Evolutionary conservation across 768 basidiomycete species (phyloP).

Genomic region (Glaciozyma martinii): DNA sequence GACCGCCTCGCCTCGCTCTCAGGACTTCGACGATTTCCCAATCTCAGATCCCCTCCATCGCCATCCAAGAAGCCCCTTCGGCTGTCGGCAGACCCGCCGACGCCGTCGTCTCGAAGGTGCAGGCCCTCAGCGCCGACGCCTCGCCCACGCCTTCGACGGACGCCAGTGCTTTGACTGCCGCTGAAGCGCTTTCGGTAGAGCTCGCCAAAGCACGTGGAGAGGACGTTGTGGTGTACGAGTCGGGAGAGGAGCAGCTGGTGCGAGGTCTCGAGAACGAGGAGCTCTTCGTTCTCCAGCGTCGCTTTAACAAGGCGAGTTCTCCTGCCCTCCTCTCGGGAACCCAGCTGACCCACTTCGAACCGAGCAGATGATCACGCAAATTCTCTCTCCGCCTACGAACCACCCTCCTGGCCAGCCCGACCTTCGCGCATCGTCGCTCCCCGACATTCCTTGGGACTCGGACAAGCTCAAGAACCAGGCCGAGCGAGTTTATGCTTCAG

Average conservation of each 20-base stretch:
- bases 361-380: conserved; percentile 41
- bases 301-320: conserved; percentile 40
- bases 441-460: conserved; percentile 41
- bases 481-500: conserved; percentile 40
- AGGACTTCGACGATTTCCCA: too few relatives aligned
- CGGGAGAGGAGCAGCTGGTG: conserved; percentile 39
- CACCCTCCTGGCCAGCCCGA: conserved; percentile 41
- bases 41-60: too few relatives aligned
- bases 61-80: too few relatives aligned
- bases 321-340: not conserved
- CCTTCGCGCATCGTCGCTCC: conserved; percentile 40
- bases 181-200: conserved; percentile 37
- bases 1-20: too few relatives aligned
- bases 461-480: conserved; percentile 41
- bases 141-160: conserved; percentile 38
- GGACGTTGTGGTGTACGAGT: conserved; percentile 29
- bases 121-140: conserved; percentile 37
- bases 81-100: too few relatives aligned
- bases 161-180: conserved; percentile 35
- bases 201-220: conserved; percentile 40
- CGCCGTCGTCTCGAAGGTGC: too few relatives aligned
- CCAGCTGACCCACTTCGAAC: not conserved
- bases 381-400: conserved; percentile 39
- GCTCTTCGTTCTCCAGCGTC: conserved; percentile 39
- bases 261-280: conserved; percentile 42